These are phyloP conservation scores for Agrocybe pediades DNA, from an alignment of 768 basidiomycete genomes.

Conservation along the genomic window DNA sequence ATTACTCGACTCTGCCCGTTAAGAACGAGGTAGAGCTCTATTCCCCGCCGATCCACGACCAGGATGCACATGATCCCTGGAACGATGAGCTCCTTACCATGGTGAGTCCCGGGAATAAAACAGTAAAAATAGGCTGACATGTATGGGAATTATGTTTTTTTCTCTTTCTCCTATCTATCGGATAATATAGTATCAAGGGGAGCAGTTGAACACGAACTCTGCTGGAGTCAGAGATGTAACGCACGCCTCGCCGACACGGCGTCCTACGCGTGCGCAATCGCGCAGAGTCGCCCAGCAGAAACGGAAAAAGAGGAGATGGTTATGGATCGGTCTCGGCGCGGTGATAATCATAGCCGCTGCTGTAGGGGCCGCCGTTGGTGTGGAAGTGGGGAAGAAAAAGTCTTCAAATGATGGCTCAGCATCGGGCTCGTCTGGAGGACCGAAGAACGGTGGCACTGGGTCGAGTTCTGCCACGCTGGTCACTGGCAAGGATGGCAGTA, in stretches of 20 bases:
- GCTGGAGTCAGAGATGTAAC: not conserved
- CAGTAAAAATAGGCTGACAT: not conserved
- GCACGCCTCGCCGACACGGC: not conserved
- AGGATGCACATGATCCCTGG: constrained; percentile 17
- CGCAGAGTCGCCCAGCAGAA: constrained; percentile 5
- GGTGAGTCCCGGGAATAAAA: constrained; percentile 12
- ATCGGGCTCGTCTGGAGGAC: constrained; percentile 11
- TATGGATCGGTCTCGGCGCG: constrained; percentile 20
- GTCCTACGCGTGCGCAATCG: not conserved
- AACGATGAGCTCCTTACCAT: constrained; percentile 23
- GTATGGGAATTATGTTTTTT: constrained; percentile 3
- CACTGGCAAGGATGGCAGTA: constrained; percentile 67
- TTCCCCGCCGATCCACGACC: constrained; percentile 7
- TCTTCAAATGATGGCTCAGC: constrained; percentile 9
- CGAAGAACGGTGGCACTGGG: constrained; percentile 3
- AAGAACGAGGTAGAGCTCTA: constrained; percentile 16
- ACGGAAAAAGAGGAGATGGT: constrained; percentile 20
- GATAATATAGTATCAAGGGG: constrained; percentile 3
- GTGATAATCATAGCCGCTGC: constrained; percentile 39
- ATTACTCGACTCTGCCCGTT: constrained; percentile 17
- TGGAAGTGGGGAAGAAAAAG: constrained; percentile 24
- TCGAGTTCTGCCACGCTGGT: constrained; percentile 22
- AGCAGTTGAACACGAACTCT: not conserved
- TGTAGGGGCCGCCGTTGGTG: constrained; percentile 36
- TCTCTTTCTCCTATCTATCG: not conserved